phyloP scores from a whole-genome alignment of 768 basidiomycete species.

The Nidula microcarpa region DNA sequence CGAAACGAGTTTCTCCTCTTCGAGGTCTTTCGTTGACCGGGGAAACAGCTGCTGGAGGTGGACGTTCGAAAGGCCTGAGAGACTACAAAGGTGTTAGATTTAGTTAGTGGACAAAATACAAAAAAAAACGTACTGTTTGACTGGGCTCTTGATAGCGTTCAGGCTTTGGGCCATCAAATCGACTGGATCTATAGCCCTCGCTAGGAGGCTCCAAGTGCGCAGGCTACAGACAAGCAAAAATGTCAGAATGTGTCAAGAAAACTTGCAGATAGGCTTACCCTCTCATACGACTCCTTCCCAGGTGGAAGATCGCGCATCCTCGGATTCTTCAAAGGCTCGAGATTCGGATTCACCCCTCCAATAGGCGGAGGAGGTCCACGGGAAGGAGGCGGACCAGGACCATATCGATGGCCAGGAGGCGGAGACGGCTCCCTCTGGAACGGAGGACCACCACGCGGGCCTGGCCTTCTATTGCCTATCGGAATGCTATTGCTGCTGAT shows the following conservation, averaged over 20 bases:
- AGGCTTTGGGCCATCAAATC: too few species aligned
- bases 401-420: conserved; percentile 1
- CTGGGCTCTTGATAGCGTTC: too few species aligned
- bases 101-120: too few species aligned
- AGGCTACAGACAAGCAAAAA: background rate
- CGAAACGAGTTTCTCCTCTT: too few species aligned
- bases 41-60: too few species aligned
- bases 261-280: conserved; percentile 11
- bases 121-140: too few species aligned
- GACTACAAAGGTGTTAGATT: too few species aligned
- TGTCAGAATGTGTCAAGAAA: background rate
- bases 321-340: conserved; percentile 9
- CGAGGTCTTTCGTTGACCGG: too few species aligned
- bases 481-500: conserved; percentile 37
- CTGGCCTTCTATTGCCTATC: conserved; percentile 23
- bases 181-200: too few species aligned
- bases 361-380: conserved; percentile 4
- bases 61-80: too few species aligned
- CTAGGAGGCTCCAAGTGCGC: background rate
- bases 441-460: conserved; percentile 1
- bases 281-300: conserved; percentile 20
- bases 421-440: conserved; percentile 6
- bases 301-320: conserved; percentile 11
- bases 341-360: background rate
- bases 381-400: background rate